These are phyloP conservation scores for Blastobotrys apis DNA, from an alignment of 1,139 yeast genomes.

Conservation along the genomic window DNA sequence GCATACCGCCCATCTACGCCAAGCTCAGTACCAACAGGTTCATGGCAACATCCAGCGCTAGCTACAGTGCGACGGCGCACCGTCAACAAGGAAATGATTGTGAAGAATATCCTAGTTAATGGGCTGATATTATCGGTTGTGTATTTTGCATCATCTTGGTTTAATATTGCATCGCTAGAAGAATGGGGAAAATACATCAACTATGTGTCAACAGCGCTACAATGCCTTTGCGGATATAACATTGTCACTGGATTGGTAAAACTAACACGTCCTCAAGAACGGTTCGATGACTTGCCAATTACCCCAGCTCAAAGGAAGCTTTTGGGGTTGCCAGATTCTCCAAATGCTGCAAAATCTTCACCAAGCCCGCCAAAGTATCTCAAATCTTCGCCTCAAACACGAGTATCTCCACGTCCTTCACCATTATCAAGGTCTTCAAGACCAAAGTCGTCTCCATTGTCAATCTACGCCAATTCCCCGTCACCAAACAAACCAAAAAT, in stretches of 20 bases:
- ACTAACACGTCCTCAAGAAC: constrained; percentile 37
- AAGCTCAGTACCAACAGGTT: constrained; percentile 26
- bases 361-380: constrained; percentile 32
- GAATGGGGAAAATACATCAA: not conserved
- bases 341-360: constrained; percentile 22
- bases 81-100: constrained; percentile 38
- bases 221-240: constrained; percentile 38
- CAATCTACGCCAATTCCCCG: constrained; percentile 1
- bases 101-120: constrained; percentile 36
- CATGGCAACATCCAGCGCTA: constrained; percentile 29
- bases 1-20: constrained; percentile 19
- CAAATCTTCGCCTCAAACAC: constrained; percentile 29
- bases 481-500: not conserved
- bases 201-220: constrained; percentile 20
- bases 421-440: constrained; percentile 29
- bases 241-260: constrained; percentile 36
- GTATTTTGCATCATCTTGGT: constrained; percentile 30
- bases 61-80: constrained; percentile 23
- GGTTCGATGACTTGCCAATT: constrained; percentile 40
- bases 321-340: constrained; percentile 39
- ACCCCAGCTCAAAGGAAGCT: constrained; percentile 42
- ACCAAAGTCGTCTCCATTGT: constrained; percentile 18
- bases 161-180: constrained; percentile 15
- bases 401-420: constrained; percentile 27
- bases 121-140: constrained; percentile 30